These are phyloP conservation scores for Globisporangium echinulatum DNA, from an alignment of 352 stramenopile genomes.

Conservation along the genomic window DNA sequence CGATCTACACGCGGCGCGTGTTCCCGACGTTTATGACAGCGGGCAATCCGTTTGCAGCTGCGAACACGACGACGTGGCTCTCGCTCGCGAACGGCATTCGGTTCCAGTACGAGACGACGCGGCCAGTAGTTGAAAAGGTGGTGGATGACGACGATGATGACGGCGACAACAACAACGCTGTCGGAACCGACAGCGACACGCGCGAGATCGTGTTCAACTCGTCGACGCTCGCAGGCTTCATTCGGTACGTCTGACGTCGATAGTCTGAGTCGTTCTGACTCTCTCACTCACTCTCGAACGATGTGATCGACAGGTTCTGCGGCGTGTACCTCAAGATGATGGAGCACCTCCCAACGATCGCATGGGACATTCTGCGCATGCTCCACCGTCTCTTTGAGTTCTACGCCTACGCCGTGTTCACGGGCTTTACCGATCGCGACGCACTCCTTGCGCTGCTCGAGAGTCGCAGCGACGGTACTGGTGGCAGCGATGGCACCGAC, in stretches of 20 bases:
- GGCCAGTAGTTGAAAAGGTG: background rate
- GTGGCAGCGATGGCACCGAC: slow-evolving; percentile 11
- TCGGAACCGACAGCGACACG: slow-evolving; percentile 5
- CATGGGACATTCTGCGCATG: slow-evolving; percentile 60
- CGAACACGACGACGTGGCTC: slow-evolving; percentile 49
- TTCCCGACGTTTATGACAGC: slow-evolving; percentile 55
- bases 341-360: slow-evolving; percentile 65
- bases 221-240: slow-evolving; percentile 61
- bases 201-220: slow-evolving; percentile 68
- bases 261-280: background rate
- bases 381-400: slow-evolving; percentile 82
- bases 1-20: slow-evolving; percentile 63
- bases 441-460: slow-evolving; percentile 48
- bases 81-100: slow-evolving; percentile 50
- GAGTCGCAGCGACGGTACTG: slow-evolving; percentile 11
- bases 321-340: slow-evolving; percentile 87
- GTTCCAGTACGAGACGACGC: slow-evolving; percentile 29
- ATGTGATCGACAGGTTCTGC: slow-evolving; percentile 36
- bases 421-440: slow-evolving; percentile 42
- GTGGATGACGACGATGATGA: background rate
- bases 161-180: background rate
- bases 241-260: slow-evolving; percentile 29
- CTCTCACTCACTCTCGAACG: background rate
- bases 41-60: slow-evolving; percentile 57
- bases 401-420: slow-evolving; percentile 71